Evolutionary conservation across 192 early-diverging fungal genomes (phyloP), one percentile per base, ranked within the genome.

Genomic region (Pilaira anomala): DNA sequence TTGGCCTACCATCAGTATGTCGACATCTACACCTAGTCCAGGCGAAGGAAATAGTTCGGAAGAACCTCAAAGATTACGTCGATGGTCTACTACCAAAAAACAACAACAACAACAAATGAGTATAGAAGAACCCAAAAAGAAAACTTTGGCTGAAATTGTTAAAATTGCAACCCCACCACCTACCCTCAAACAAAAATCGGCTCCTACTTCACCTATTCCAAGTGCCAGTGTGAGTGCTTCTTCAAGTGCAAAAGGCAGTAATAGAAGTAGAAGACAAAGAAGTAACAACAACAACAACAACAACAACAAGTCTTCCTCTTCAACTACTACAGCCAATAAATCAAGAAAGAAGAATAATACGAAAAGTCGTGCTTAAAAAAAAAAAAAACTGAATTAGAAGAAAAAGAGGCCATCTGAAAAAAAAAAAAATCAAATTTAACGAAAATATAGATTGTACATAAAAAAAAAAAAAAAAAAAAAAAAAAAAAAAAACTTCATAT

Each of bases 111-210:
- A 8, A 49, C 41, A 28, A 21, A 25, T 58, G 53, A 12, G 4
- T 39, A 14, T 30, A 41, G 45, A 59, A 48, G 36, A 41, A 42
- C 56, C 46, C 42, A 57, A 48, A 45, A 36, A 66, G 45, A 49
- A 58, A 28, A 66, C 65, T 18, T 16, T 66, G 55, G 65, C 65
- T 26, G 65, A 66, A 18, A 66, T 66, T 25, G 65, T 66, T 12
- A 45, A 50, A 24, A 7, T 66, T 7, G 65, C 30, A 30, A 40
- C 56, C n/a, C n/a, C n/a, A n/a, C n/a, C n/a, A 42, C 44, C 18
- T 4, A 46, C 44, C 1, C 4, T 19, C 44, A 46, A 36, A 36
- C 33, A 36, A 4, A 36, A 36, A 36, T 36, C 33, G 1, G 33
- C 33, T 36, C 33, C 33, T 36, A 0, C 33, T 36, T 36, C 33